A percentile compares a stretch with the other conserved stretches of the same genome.
phyloP scores from a whole-genome alignment of 495 filamentous ascomycete species.

The Podospora pseudoanserina region DNA sequence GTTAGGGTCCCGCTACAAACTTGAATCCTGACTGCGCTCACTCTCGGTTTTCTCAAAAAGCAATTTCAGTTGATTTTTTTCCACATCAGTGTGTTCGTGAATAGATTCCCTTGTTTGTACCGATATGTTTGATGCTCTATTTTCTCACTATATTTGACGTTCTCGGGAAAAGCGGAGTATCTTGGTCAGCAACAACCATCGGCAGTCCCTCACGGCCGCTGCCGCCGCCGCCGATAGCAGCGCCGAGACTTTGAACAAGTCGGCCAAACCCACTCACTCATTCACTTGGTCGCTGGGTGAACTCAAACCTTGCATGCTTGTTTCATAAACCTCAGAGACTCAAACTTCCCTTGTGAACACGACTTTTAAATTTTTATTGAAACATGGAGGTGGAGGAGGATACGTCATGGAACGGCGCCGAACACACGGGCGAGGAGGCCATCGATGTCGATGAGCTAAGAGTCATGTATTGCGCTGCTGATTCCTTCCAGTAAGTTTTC shows the following conservation, averaged over 20 bases:
- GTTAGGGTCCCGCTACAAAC: background rate
- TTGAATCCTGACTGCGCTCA: background rate
- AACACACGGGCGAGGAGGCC: constrained; percentile 48
- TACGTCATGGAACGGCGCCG: constrained; percentile 54
- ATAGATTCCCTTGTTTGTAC: background rate
- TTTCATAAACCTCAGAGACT: background rate
- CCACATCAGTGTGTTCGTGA: background rate
- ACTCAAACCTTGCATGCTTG: background rate
- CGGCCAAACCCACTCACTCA: background rate
- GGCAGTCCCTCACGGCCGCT: background rate
- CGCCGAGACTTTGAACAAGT: background rate
- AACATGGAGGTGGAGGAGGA: constrained; percentile 22
- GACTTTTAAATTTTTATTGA: background rate
- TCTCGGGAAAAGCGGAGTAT: background rate
- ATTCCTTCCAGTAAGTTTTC: constrained; percentile 76
- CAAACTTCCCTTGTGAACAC: background rate
- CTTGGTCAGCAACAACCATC: background rate
- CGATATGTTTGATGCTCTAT: background rate
- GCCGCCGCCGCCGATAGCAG: background rate
- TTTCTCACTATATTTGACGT: background rate
- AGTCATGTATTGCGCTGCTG: constrained; percentile 71
- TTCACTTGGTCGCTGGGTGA: background rate
- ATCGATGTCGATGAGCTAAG: constrained; percentile 67
- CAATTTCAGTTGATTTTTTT: background rate
- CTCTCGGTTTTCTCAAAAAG: background rate